Base-by-base conservation (phyloP, 1,284 basidiomycete species). In the Cryptococcus sp. region DNA sequence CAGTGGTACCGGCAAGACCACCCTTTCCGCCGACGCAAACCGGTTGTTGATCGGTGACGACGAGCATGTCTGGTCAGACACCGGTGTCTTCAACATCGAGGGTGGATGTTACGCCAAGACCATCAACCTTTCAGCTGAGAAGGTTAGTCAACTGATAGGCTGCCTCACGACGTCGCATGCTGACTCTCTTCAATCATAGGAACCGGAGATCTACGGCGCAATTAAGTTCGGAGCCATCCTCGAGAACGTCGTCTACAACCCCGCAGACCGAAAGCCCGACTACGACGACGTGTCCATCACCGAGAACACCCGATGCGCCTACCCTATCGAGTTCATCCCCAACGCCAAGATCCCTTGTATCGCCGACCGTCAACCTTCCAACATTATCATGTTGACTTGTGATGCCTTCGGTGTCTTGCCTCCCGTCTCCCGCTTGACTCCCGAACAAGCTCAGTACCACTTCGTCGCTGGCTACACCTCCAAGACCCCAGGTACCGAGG, bases 11-110 rank as follows among this genome's bases (percentile, higher is more conserved):
- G 95, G 95, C 70, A 99, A 99, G 86, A 99, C 93, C 27, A 96
- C 93, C 5, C 86, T 97, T 48, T 95, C 92, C 27, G 93, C 93
- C 50, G 93, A 97, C 80, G 91, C 93, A 39, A 85, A 87, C 70
- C 90, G 93, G 65, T 82, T 90, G 61, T 86, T 97, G 60, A 96
- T 97, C 70, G 93, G 94, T 72, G 93, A 97, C 77, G 94, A 97
- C 77, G 93, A 97, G 82, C 94, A 97, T 78, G 94, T 97, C 73
- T 97, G 93, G 94, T 93, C 91, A 35, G 93, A 96, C 80, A 87
- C 84, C 22, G 96, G 95, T 79, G 95, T 99, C 63, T 99, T 99
- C 88, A 99, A 99, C 86, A 99, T 99, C 72, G 95, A 99, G 79
- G 95, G 95, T 70, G 95, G 96, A 58, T 99, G 95, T 83, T 99